Evolutionary conservation across 805 yeast genomes (phyloP).

Genomic region (Wickerhamomyces rabaulensis): DNA sequence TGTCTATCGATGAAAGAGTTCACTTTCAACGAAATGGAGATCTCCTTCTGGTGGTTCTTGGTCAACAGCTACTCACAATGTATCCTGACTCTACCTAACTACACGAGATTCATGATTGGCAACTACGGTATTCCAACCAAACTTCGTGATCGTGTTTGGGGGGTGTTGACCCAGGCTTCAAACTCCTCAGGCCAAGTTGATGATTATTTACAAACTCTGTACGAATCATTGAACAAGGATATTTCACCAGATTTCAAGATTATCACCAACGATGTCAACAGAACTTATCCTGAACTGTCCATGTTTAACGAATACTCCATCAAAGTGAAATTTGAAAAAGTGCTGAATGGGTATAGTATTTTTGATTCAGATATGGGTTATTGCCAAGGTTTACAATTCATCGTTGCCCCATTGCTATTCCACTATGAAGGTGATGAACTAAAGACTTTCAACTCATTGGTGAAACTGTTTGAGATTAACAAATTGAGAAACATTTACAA

Average conservation of each 20-base stretch:
- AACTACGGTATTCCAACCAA: conserved; percentile 41
- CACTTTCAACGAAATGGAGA: conserved; percentile 25
- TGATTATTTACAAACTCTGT: conserved; percentile 25
- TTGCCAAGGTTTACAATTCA: conserved; percentile 61
- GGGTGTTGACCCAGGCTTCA: conserved; percentile 21
- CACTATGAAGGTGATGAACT: conserved; percentile 31
- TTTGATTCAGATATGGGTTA: conserved; percentile 64
- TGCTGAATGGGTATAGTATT: conserved; percentile 57
- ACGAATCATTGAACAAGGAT: conserved; percentile 33
- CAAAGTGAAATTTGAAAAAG: conserved; percentile 41
- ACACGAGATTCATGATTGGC: conserved; percentile 36
- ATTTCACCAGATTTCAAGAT: conserved; percentile 37
- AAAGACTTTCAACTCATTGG: conserved; percentile 45
- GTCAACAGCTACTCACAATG: conserved; percentile 40
- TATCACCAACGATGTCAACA: conserved; percentile 51
- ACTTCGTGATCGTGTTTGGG: conserved; percentile 42
- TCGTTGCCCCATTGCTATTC: conserved; percentile 53
- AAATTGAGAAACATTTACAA: conserved; percentile 47
- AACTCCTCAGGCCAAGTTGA: conserved; percentile 17
- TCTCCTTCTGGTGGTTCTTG: conserved; percentile 40
- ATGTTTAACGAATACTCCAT: conserved; percentile 40
- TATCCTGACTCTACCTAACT: conserved; percentile 41
- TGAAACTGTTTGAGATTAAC: conserved; percentile 55
- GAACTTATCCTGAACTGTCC: conserved; percentile 53
- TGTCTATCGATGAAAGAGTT: conserved; percentile 15